Evolutionary conservation across 768 basidiomycete genomes (phyloP).

Genomic region (Mycena floridula): DNA sequence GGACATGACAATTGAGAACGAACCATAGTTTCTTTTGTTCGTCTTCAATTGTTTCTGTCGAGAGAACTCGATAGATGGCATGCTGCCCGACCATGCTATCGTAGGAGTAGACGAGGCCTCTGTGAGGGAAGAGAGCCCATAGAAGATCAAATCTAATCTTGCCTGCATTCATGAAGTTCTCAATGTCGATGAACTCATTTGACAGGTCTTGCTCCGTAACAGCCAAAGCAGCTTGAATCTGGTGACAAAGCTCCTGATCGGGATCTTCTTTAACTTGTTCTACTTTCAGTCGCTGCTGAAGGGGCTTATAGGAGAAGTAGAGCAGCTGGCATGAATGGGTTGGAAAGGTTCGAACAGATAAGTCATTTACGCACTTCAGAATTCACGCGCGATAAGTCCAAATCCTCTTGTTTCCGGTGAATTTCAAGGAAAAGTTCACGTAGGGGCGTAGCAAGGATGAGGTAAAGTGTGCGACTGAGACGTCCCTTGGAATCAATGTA

Average conservation of each 20-base stretch:
- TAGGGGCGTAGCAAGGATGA: constrained; percentile 13
- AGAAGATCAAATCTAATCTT: constrained; percentile 22
- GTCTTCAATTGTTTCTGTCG: constrained; percentile 7
- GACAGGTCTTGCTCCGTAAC: constrained; percentile 13
- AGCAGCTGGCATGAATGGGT: too few relatives aligned
- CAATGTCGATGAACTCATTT: constrained; percentile 8
- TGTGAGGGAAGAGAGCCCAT: constrained; percentile 21
- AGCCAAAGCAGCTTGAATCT: constrained; percentile 12
- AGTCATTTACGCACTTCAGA: constrained; percentile 1
- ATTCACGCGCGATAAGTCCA: constrained; percentile 6
- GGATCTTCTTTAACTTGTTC: constrained; percentile 10
- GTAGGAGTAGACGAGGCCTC: constrained; percentile 12
- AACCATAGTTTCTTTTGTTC: not conserved
- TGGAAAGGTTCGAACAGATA: not conserved
- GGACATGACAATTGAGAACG: constrained; percentile 8
- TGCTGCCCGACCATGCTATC: constrained; percentile 11
- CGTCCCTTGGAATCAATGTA: constrained; percentile 15
- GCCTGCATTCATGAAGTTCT: constrained; percentile 5
- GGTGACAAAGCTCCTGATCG: constrained; percentile 7
- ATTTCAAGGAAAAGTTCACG: constrained; percentile 13
- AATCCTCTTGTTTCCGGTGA: constrained; percentile 6
- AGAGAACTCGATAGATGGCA: constrained; percentile 5
- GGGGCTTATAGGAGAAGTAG: constrained; percentile 9
- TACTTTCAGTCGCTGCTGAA: constrained; percentile 8
- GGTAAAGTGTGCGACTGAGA: constrained; percentile 10